A percentile compares a stretch with the other conserved stretches of the same genome.
Evolutionary conservation across 192 early-diverging fungal genomes (phyloP).

Genomic region (Coemansia sp.): DNA sequence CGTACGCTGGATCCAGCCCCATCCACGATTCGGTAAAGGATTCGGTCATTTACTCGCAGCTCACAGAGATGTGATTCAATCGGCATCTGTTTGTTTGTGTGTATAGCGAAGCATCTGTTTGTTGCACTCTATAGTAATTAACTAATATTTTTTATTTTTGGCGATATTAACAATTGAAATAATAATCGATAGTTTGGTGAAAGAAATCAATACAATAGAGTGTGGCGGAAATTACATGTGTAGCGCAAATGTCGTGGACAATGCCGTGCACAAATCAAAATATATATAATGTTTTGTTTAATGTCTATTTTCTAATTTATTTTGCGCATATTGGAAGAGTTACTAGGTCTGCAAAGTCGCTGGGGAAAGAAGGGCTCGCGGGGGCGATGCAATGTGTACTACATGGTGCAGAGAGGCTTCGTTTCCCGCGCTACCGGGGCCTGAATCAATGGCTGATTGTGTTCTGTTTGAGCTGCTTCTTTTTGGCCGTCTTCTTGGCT

Average conservation of each 20-base stretch:
- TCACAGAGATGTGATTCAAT: constrained; percentile 31
- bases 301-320: neutral
- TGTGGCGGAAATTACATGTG: no score
- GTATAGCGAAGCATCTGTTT: no score
- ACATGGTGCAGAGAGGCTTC: constrained; percentile 4
- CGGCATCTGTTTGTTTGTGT: no score
- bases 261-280: no score
- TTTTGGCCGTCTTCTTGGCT: no score
- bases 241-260: no score
- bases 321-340: neutral
- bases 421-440: neutral
- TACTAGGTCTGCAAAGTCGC: neutral
- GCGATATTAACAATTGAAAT: no score
- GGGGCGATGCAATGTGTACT: constrained; percentile 13
- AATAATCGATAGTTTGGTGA: no score
- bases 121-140: neutral
- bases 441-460: neutral
- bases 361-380: neutral
- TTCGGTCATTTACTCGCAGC: constrained; percentile 18
- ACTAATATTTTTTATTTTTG: no score
- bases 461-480: no score
- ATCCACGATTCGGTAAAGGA: constrained; percentile 28
- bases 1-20: constrained; percentile 10
- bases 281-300: no score
- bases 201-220: no score